phyloP scores from a whole-genome alignment of 768 basidiomycete genomes.

The Termitomyces sp. region DNA sequence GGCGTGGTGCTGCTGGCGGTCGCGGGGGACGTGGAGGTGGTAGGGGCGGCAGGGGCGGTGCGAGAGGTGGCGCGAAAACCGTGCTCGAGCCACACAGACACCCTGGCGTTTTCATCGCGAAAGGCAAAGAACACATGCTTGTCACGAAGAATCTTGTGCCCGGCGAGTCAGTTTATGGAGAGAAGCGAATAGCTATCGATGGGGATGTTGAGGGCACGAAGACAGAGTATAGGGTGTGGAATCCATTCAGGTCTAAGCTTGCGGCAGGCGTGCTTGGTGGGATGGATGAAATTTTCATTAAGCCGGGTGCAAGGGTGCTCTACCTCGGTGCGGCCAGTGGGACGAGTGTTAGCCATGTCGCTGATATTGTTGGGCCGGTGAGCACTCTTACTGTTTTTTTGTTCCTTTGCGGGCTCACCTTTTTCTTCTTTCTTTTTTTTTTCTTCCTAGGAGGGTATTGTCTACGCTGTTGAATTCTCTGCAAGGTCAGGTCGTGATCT shows the following conservation, averaged over 20 bases:
- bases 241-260: slow-evolving; percentile 95
- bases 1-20: slow-evolving; percentile 36
- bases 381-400: slow-evolving; percentile 20
- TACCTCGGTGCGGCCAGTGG: slow-evolving; percentile 98
- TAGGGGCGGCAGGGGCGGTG: slow-evolving; percentile 65
- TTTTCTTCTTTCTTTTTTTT: slow-evolving; percentile 12
- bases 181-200: slow-evolving; percentile 92
- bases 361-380: slow-evolving; percentile 96
- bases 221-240: slow-evolving; percentile 98
- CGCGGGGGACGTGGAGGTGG: slow-evolving; percentile 40
- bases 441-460: slow-evolving; percentile 73
- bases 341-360: slow-evolving; percentile 97
- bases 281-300: slow-evolving; percentile 88
- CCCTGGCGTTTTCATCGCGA: slow-evolving; percentile 92
- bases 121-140: slow-evolving; percentile 94
- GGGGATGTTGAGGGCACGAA: slow-evolving; percentile 74
- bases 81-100: slow-evolving; percentile 95
- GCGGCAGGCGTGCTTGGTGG: slow-evolving; percentile 97
- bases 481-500: slow-evolving; percentile 94
- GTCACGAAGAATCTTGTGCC: slow-evolving; percentile 98
- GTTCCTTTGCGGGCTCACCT: not conserved
- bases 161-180: slow-evolving; percentile 97
- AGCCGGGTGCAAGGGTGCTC: slow-evolving; percentile 91
- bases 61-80: slow-evolving; percentile 79
- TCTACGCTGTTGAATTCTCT: slow-evolving; percentile 99